Evolutionary conservation across 2,329 filamentous ascomycete genomes (phyloP), one percentile per base, ranked within the genome.

Genomic region (Xylariales sp.): DNA sequence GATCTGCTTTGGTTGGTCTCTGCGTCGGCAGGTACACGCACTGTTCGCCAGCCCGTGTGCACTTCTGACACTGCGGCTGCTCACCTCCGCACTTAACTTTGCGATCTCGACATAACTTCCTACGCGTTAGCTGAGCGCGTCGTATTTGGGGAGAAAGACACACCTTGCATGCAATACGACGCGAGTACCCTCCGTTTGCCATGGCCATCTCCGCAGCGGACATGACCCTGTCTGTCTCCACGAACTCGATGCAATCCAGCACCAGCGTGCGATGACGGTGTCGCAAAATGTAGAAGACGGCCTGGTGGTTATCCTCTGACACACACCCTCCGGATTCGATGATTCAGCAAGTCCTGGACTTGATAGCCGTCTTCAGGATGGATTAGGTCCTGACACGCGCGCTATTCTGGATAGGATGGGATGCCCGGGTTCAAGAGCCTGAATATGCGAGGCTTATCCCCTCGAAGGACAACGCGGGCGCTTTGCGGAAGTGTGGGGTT

Each of bases 101-200:
- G 15, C 35, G 35, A 28, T 38, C 35, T 5, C 35, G 35, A 38
- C 35, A 38, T 27, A 38, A 18, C 35, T 38, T 15, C 5, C 22
- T 12, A 20, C 1, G 6, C 14, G 20, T 38, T 29, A 38, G 21
- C 21, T 38, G 21, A 38, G 32, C 32, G 22, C 8, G 15, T 16
- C 35, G 35, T 25, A 24, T 9, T 28, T 38, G n/a, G 35, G 18
- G 21, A 24, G 10, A 7, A n/a, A 9, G 35, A 21, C 35, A 16
- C 22, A 38, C 35, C 35, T 38, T 38, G 35, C 35, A 38, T 28
- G 35, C 35, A 38, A 38, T 12, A 27, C 21, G 35, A 16, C 35
- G 35, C 2, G 35, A 4, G 4, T 38, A 18, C n/a, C 21, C 35
- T 14, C 35, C 22, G 15, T 38, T 38, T 9, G 35, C 11, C 12